phyloP scores from a whole-genome alignment of 352 stramenopile genomes.

The Pythium utonaiense region DNA sequence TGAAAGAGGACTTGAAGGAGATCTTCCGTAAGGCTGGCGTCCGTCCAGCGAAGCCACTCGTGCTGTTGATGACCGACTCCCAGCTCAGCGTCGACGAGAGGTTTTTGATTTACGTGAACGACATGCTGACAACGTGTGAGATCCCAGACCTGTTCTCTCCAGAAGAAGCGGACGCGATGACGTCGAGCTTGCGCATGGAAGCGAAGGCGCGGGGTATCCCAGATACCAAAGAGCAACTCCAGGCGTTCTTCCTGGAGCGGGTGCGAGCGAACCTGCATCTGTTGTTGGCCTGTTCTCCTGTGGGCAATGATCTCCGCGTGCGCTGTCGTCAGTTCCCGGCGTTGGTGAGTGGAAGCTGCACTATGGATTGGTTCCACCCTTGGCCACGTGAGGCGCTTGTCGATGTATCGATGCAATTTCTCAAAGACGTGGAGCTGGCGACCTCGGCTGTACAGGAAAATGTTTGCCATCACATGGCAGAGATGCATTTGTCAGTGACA shows the following conservation, averaged over 20 bases:
- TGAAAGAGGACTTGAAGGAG: conserved; percentile 89
- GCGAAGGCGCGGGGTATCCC: conserved; percentile 84
- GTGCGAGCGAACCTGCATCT: conserved; percentile 87
- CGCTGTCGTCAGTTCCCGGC: conserved; percentile 80
- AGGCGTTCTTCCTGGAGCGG: conserved; percentile 88
- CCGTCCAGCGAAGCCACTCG: conserved; percentile 79
- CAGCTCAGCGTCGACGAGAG: conserved; percentile 76
- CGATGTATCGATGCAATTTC: conserved; percentile 82
- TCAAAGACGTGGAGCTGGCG: conserved; percentile 68
- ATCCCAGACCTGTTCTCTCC: conserved; percentile 81
- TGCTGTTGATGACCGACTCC: conserved; percentile 88
- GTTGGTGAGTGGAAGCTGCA: conserved; percentile 61
- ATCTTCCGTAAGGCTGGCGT: conserved; percentile 86
- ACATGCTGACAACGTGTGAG: conserved; percentile 73
- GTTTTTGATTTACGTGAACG: conserved; percentile 87
- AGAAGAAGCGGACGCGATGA: conserved; percentile 90
- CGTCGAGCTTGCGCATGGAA: conserved; percentile 61
- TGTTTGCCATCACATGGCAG: conserved; percentile 91
- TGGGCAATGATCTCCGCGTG: conserved; percentile 66
- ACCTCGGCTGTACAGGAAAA: conserved; percentile 85
- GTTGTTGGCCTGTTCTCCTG: conserved; percentile 83
- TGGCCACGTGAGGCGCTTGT: conserved; percentile 89
- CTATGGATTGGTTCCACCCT: conserved; percentile 90
- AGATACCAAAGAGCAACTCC: conserved; percentile 88
- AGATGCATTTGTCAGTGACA: conserved; percentile 89